Conservation (phyloP, 2,329 filamentous ascomycete species). For the Fusarium clavum region DNA sequence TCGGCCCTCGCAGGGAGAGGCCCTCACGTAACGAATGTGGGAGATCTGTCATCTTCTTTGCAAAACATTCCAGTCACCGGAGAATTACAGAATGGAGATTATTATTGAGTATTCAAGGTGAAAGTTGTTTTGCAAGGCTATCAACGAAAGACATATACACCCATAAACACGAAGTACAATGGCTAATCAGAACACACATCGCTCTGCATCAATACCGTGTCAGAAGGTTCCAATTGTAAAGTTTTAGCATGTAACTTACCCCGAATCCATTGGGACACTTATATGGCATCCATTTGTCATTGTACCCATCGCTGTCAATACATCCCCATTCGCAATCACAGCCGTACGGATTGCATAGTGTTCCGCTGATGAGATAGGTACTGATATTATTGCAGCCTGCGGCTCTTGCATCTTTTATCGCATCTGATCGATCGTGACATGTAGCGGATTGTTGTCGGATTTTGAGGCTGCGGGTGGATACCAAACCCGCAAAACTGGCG, state of each 20-base stretch:
- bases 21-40: background rate
- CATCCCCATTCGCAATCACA: constrained; percentile 10
- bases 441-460: background rate
- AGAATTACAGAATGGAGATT: too few relatives aligned
- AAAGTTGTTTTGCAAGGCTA: too few relatives aligned
- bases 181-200: background rate
- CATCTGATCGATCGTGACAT: background rate
- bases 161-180: too few relatives aligned
- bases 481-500: background rate
- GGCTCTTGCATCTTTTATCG: background rate
- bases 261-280: constrained; percentile 1
- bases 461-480: background rate
- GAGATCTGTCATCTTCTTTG: background rate
- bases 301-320: constrained; percentile 2
- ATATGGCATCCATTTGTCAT: background rate
- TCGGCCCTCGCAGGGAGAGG: fast-evolving
- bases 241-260: too few relatives aligned
- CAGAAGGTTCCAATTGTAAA: too few relatives aligned
- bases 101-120: too few relatives aligned
- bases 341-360: background rate
- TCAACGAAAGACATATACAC: too few relatives aligned
- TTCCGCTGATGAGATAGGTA: background rate
- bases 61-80: background rate
- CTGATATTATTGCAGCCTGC: background rate
- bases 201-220: background rate